Percentiles rank a stretch among this genome's conserved stretches.
phyloP scores from a whole-genome alignment of 148 eudicot species.

The Rhododendron simsii region DNA sequence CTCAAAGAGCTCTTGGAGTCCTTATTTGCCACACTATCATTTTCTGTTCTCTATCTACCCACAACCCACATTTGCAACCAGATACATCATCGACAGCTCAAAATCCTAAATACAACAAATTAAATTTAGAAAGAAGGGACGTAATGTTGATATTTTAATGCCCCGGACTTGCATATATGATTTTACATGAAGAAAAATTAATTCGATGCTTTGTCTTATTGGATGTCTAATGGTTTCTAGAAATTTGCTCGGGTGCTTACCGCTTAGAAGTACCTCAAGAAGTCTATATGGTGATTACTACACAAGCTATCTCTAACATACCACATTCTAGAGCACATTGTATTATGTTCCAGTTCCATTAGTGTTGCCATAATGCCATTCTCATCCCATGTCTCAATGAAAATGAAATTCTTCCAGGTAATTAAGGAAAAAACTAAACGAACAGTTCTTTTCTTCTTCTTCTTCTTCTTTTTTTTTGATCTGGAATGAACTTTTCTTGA shows the following conservation, averaged over 20 bases:
- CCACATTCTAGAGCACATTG: neutral
- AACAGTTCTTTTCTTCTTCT: too few species aligned
- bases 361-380: neutral
- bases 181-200: neutral
- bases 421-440: neutral
- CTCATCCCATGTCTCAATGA: neutral
- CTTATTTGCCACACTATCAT: neutral
- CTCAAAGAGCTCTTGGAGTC: neutral
- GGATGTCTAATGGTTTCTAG: neutral
- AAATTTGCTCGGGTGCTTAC: neutral
- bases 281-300: neutral
- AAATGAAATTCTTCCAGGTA: neutral
- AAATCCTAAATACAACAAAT: neutral
- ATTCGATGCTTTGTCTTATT: neutral
- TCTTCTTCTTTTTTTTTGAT: too few species aligned
- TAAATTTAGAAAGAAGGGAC: neutral
- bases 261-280: neutral
- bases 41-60: neutral
- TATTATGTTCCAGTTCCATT: neutral
- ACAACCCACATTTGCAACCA: constrained; percentile 1
- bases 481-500: neutral
- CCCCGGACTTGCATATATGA: neutral
- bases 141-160: neutral
- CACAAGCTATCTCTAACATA: neutral
- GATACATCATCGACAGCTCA: neutral